These are phyloP conservation scores for Euphorbia peplus DNA, from an alignment of 345 rosid species.

Conservation along the genomic window DNA sequence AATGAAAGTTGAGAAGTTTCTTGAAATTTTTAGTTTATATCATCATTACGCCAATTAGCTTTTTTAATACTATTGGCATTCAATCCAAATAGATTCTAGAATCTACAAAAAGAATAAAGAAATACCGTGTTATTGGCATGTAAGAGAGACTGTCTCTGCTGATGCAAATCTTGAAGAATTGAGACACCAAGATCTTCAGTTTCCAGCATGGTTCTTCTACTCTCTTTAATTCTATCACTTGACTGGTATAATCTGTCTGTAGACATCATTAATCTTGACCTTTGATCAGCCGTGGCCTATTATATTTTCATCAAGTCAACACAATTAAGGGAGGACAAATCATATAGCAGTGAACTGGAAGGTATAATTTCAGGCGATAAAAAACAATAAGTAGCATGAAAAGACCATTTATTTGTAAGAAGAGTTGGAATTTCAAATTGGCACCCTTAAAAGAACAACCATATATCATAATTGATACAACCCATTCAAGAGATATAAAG, in stretches of 20 bases:
- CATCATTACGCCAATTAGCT: neutral
- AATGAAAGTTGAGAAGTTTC: neutral
- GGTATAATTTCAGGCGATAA: neutral
- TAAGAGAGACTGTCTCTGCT: slow-evolving; percentile 84
- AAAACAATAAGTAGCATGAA: neutral
- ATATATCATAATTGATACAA: neutral
- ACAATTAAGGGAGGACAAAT: neutral
- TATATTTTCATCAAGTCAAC: slow-evolving; percentile 12
- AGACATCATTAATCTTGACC: slow-evolving; percentile 71
- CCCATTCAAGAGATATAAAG: neutral
- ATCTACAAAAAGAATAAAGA: neutral
- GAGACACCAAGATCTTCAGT: slow-evolving; percentile 99
- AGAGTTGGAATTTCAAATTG: neutral
- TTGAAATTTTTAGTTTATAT: too few species aligned
- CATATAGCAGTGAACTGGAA: neutral
- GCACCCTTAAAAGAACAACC: neutral
- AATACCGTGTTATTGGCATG: slow-evolving; percentile 68
- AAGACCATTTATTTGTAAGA: neutral
- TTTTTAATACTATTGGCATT: neutral
- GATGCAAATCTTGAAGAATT: slow-evolving; percentile 86
- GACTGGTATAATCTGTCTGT: slow-evolving; percentile 69
- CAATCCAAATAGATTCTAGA: neutral
- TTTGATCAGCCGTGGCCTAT: slow-evolving; percentile 92
- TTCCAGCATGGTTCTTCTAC: slow-evolving; percentile 93
- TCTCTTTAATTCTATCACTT: slow-evolving; percentile 71